phyloP scores from a whole-genome alignment of 163 green algal genomes.

The Scenedesmus sp. region DNA sequence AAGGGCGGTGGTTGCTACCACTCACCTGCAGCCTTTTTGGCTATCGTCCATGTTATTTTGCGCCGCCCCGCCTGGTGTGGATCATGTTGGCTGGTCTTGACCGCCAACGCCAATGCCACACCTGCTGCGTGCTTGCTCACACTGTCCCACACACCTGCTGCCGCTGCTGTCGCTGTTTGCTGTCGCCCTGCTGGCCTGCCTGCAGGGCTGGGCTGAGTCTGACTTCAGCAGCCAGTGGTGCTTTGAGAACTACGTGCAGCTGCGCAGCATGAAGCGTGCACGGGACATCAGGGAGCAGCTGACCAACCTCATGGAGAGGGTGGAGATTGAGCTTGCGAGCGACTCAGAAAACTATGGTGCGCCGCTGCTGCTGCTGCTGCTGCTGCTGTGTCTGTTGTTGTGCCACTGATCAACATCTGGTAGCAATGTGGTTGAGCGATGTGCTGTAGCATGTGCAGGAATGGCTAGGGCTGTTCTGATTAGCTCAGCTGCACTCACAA shows the following conservation, averaged over 20 bases:
- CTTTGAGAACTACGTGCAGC: constrained; percentile 98
- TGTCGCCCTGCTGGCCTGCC: too few species aligned
- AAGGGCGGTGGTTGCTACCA: too few species aligned
- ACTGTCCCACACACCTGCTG: too few species aligned
- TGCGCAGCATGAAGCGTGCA: constrained; percentile 95
- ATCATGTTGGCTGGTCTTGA: too few species aligned
- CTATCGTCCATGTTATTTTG: too few species aligned
- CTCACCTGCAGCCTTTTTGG: too few species aligned
- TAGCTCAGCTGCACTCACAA: too few species aligned
- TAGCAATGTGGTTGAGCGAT: neutral
- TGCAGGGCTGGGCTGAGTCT: constrained; percentile 87
- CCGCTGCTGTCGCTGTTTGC: neutral
- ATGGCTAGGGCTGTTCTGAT: too few species aligned
- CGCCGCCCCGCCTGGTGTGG: too few species aligned
- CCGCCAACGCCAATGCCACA: too few species aligned
- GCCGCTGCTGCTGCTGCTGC: neutral
- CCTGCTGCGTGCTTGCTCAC: too few species aligned
- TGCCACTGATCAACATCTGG: neutral
- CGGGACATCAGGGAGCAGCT: constrained; percentile 97
- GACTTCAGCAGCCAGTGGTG: constrained; percentile 95
- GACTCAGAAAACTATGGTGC: constrained; percentile 75
- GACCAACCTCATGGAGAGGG: constrained; percentile 95
- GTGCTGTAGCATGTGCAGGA: too few species aligned
- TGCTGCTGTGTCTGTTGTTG: neutral
- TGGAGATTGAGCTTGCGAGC: constrained; percentile 93